Percentiles rank a stretch among this genome's conserved stretches.
These are phyloP conservation scores for Datura wrightii DNA, from an alignment of 257 asterid genomes.

Conservation along the genomic window DNA sequence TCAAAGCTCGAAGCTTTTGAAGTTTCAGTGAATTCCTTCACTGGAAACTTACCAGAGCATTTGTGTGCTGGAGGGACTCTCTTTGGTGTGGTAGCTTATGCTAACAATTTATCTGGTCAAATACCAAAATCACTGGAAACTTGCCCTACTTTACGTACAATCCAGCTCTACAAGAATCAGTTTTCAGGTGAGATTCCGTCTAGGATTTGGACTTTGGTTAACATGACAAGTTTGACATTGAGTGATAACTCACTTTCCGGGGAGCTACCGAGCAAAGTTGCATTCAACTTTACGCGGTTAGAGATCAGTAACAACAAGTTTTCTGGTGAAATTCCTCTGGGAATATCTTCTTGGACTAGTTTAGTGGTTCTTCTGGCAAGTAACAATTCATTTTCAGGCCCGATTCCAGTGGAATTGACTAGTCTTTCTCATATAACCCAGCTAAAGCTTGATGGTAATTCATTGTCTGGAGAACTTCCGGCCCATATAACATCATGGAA, in stretches of 20 bases:
- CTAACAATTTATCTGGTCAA: constrained; percentile 67
- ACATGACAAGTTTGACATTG: constrained; percentile 65
- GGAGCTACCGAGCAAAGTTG: constrained; percentile 58
- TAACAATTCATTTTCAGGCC: constrained; percentile 67
- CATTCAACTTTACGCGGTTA: constrained; percentile 65
- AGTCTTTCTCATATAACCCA: constrained; percentile 55
- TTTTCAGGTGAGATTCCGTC: constrained; percentile 75
- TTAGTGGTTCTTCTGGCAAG: constrained; percentile 69
- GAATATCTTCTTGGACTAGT: constrained; percentile 60
- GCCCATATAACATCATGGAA: constrained; percentile 66
- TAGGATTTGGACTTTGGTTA: constrained; percentile 56
- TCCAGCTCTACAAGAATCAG: constrained; percentile 62
- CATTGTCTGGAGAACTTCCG: constrained; percentile 70
- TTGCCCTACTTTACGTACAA: constrained; percentile 56
- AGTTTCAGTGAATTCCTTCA: constrained; percentile 67
- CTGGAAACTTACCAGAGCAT: constrained; percentile 70
- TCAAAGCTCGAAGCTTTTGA: constrained; percentile 70
- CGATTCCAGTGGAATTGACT: constrained; percentile 62
- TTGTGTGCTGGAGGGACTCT: constrained; percentile 67
- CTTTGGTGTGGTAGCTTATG: constrained; percentile 61
- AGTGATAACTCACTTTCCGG: constrained; percentile 71
- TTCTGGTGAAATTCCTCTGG: constrained; percentile 63
- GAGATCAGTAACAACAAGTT: constrained; percentile 73
- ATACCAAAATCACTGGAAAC: constrained; percentile 67
- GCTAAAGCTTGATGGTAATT: constrained; percentile 70